Conservation (phyloP, 129 eudicot species). For the Pseudognaphalium luteoalbum region DNA sequence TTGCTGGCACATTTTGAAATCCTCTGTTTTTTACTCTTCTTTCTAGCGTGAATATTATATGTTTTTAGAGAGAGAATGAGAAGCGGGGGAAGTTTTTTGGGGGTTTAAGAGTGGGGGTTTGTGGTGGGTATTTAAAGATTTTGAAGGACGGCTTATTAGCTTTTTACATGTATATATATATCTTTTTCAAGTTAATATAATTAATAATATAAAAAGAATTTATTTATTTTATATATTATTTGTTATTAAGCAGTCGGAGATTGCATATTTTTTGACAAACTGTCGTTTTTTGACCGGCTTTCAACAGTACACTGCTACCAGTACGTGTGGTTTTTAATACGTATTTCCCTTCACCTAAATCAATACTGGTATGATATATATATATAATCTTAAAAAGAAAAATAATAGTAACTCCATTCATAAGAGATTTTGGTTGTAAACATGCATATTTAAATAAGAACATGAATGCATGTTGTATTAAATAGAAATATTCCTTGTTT, state of each 20-base stretch:
- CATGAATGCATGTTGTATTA: slow-evolving; percentile 6
- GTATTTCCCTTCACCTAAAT: slow-evolving; percentile 8
- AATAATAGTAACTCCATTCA: background rate
- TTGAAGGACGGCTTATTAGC: slow-evolving; percentile 26
- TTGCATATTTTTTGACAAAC: slow-evolving; percentile 34
- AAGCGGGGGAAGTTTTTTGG: slow-evolving; percentile 26
- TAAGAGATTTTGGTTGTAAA: background rate
- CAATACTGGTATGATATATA: background rate
- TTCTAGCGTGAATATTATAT: slow-evolving; percentile 6
- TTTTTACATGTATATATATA: background rate
- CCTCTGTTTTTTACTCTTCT: slow-evolving; percentile 18
- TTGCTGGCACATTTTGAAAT: slow-evolving; percentile 57
- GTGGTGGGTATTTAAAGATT: slow-evolving; percentile 43
- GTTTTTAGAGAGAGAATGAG: slow-evolving; percentile 19
- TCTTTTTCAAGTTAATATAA: background rate
- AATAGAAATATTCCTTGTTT: background rate
- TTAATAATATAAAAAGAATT: background rate
- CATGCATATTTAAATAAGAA: background rate
- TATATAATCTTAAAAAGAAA: background rate
- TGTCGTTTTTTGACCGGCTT: slow-evolving; percentile 40
- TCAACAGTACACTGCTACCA: slow-evolving; percentile 28
- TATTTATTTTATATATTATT: background rate
- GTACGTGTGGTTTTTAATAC: slow-evolving; percentile 3
- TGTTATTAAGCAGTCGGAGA: slow-evolving; percentile 7
- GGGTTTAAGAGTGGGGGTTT: slow-evolving; percentile 35